Evolutionary conservation across 768 basidiomycete species (phyloP).

Genomic region (Myochromella boudieri): DNA sequence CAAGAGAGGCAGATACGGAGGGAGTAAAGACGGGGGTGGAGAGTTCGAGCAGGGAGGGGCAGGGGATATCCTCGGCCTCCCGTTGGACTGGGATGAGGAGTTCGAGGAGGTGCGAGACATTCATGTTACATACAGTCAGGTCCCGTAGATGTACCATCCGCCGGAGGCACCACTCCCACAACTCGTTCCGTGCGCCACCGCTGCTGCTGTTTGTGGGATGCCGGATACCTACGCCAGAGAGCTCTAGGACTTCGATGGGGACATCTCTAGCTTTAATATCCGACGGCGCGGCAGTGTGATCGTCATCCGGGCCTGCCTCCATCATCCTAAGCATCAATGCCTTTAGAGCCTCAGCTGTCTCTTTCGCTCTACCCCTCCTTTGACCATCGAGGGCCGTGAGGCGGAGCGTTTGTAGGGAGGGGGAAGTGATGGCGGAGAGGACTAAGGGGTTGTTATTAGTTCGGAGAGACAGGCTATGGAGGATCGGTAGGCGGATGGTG

Average conservation of each 20-base stretch:
- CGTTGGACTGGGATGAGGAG: conserved; percentile 13
- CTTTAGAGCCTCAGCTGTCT: conserved; percentile 26
- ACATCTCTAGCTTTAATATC: not conserved
- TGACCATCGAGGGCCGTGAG: conserved; percentile 37
- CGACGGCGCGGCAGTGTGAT: conserved; percentile 11
- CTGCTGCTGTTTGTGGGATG: conserved; percentile 3
- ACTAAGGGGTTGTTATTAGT: conserved; percentile 33
- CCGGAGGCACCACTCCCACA: conserved; percentile 31
- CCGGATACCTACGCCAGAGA: conserved; percentile 22
- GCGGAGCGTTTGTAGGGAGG: conserved; percentile 26
- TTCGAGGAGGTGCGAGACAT: conserved; percentile 18
- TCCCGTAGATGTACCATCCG: conserved; percentile 26
- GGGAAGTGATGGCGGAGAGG: conserved; percentile 29
- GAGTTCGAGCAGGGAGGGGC: not conserved
- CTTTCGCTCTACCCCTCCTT: conserved; percentile 23
- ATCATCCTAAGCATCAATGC: conserved; percentile 33
- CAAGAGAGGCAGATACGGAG: not conserved
- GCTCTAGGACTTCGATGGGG: conserved; percentile 21
- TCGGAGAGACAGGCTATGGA: conserved; percentile 29
- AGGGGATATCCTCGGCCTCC: not conserved
- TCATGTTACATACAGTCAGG: conserved; percentile 22
- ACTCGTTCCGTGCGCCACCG: conserved; percentile 8
- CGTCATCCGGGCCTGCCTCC: not conserved
- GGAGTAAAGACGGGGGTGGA: not conserved
- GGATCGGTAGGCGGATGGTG: conserved; percentile 15